A percentile compares a stretch with the other conserved stretches of the same genome.
These are phyloP conservation scores for Cryphonectria carpinicola DNA, from an alignment of 2,329 filamentous ascomycete species.

Conservation along the genomic window DNA sequence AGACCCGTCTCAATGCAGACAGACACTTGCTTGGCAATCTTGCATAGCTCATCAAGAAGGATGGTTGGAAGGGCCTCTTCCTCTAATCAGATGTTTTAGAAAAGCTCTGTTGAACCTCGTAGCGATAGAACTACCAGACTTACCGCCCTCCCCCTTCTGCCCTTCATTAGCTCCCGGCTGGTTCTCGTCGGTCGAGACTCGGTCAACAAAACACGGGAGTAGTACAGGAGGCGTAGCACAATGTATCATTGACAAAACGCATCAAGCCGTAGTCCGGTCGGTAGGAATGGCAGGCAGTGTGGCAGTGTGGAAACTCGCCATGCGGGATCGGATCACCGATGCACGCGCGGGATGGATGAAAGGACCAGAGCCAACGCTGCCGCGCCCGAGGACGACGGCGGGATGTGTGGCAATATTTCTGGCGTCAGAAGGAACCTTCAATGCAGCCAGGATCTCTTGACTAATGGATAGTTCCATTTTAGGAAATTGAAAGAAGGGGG, in stretches of 20 bases:
- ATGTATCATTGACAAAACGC: not conserved
- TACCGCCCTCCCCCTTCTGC: not conserved
- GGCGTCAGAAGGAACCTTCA: not conserved
- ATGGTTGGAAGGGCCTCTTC: not conserved
- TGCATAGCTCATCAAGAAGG: not conserved
- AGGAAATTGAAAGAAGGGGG: no score
- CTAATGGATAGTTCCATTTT: not conserved
- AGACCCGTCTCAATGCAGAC: not conserved
- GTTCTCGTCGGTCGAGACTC: not conserved
- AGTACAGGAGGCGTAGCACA: not conserved
- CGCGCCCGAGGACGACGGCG: not conserved
- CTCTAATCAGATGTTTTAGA: not conserved
- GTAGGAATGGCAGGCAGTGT: not conserved
- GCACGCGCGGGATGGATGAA: conserved; percentile 3
- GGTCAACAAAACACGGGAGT: not conserved
- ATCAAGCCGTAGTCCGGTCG: conserved; percentile 4
- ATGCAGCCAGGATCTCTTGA: not conserved
- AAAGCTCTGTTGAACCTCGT: not conserved
- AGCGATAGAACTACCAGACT: not conserved
- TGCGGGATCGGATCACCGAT: not conserved
- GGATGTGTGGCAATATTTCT: not conserved
- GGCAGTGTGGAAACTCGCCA: not conserved
- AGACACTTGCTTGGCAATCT: not conserved
- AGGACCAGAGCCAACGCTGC: not conserved
- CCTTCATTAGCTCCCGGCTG: not conserved